Evolutionary conservation across 805 yeast genomes (phyloP).

Genomic region (Saturnispora zaruensis): DNA sequence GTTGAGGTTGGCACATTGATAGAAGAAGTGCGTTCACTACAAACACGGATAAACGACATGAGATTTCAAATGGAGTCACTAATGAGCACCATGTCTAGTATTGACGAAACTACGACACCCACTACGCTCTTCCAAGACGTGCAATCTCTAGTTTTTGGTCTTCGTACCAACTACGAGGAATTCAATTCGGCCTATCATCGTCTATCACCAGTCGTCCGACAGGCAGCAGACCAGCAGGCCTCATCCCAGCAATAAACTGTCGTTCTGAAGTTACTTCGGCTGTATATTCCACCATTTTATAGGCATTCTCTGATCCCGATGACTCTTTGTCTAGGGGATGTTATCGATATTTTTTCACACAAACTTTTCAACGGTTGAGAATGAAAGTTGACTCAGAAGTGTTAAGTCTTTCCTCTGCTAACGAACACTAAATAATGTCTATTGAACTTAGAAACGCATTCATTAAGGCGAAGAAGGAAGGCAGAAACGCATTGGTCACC

Average conservation of each 20-base stretch:
- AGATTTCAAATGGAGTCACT: conserved; percentile 34
- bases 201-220: not conserved
- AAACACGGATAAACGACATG: conserved; percentile 24
- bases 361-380: not conserved
- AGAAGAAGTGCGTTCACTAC: conserved; percentile 30
- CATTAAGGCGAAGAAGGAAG: conserved; percentile 26
- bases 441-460: conserved; percentile 30
- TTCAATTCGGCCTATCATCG: not conserved
- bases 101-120: conserved; percentile 39
- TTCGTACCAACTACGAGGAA: conserved; percentile 33
- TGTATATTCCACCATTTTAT: not conserved
- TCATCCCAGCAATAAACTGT: not conserved
- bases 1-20: conserved; percentile 28
- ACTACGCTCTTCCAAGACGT: conserved; percentile 33
- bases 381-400: not conserved
- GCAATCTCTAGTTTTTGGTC: conserved; percentile 29
- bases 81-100: conserved; percentile 30
- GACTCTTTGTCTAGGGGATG: not conserved
- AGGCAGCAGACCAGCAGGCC: not conserved
- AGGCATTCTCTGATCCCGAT: not conserved
- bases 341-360: not conserved
- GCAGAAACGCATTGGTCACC: conserved; percentile 82
- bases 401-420: not conserved
- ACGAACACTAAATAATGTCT: conserved; percentile 18
- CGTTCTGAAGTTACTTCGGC: not conserved